These are phyloP conservation scores for Brasilioporus rufonigricans DNA, from an alignment of 768 basidiomycete species.

Conservation along the genomic window DNA sequence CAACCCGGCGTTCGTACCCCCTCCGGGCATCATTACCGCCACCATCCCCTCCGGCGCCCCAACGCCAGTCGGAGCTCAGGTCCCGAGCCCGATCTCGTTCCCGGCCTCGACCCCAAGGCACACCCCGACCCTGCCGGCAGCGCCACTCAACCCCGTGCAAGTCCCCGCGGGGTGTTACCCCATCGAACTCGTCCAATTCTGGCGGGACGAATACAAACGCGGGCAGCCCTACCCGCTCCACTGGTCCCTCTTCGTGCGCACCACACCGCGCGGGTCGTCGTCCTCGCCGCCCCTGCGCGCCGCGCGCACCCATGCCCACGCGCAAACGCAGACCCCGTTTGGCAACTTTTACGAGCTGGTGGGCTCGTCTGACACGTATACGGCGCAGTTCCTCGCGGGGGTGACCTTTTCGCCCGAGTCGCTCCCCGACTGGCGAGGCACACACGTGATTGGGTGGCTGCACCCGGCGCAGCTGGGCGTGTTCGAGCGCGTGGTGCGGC, in stretches of 20 bases:
- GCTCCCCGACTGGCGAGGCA: slow-evolving; percentile 25
- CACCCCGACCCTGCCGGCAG: background rate
- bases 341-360: slow-evolving; percentile 30
- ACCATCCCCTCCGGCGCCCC: background rate
- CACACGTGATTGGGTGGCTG: slow-evolving; percentile 23
- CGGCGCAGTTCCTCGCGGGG: slow-evolving; percentile 8
- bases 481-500: slow-evolving; percentile 16
- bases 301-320: too few relatives aligned
- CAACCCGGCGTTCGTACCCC: background rate
- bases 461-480: slow-evolving; percentile 4
- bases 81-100: too few relatives aligned
- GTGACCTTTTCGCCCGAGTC: slow-evolving; percentile 8
- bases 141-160: slow-evolving; percentile 8
- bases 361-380: slow-evolving; percentile 26
- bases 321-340: background rate
- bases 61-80: background rate
- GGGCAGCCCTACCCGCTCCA: slow-evolving; percentile 18
- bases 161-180: slow-evolving; percentile 19
- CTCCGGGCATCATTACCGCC: background rate
- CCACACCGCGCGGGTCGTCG: slow-evolving; percentile 6
- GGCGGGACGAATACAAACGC: slow-evolving; percentile 16
- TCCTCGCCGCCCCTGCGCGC: too few relatives aligned
- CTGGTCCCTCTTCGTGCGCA: slow-evolving; percentile 33
- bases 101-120: too few relatives aligned
- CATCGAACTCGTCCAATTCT: slow-evolving; percentile 32